Evolutionary conservation across 805 yeast species (phyloP).

Genomic region (Clavispora carvajalis): DNA sequence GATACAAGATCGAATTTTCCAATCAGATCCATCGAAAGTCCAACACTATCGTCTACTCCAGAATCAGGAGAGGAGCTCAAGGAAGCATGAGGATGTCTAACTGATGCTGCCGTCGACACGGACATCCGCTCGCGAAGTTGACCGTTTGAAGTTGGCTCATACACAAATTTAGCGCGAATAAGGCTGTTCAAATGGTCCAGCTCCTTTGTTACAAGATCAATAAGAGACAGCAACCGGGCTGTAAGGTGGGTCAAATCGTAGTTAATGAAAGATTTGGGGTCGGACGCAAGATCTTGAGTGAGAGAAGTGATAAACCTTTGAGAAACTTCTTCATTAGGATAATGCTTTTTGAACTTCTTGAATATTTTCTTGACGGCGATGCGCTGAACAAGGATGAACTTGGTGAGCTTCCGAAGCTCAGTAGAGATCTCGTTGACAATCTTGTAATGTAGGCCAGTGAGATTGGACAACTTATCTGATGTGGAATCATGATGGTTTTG

Average conservation of each 20-base stretch:
- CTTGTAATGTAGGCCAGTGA: slow-evolving; percentile 27
- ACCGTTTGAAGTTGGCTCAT: not conserved
- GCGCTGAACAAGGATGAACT: slow-evolving; percentile 68
- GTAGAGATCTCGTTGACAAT: slow-evolving; percentile 37
- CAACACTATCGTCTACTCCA: slow-evolving; percentile 8
- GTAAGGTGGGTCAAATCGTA: slow-evolving; percentile 58
- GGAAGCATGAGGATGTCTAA: slow-evolving; percentile 4
- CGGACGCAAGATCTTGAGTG: slow-evolving; percentile 32
- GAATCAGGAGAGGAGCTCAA: slow-evolving; percentile 7
- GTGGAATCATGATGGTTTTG: slow-evolving; percentile 2
- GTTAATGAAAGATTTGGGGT: slow-evolving; percentile 53
- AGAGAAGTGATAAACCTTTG: slow-evolving; percentile 29
- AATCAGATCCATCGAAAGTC: slow-evolving; percentile 8
- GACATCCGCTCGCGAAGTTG: slow-evolving; percentile 6
- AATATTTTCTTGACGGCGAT: slow-evolving; percentile 68
- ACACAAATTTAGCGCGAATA: slow-evolving; percentile 6
- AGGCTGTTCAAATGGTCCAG: slow-evolving; percentile 9
- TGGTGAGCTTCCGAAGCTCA: slow-evolving; percentile 57
- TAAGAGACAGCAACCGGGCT: slow-evolving; percentile 31
- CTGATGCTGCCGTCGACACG: slow-evolving; percentile 7
- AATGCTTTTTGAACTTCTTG: slow-evolving; percentile 58
- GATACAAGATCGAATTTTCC: slow-evolving; percentile 29
- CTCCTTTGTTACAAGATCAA: slow-evolving; percentile 11
- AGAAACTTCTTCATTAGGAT: slow-evolving; percentile 19
- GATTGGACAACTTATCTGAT: slow-evolving; percentile 10